Conservation (phyloP, 2,329 filamentous ascomycete species). For the Pseudofabraea citricarpa region DNA sequence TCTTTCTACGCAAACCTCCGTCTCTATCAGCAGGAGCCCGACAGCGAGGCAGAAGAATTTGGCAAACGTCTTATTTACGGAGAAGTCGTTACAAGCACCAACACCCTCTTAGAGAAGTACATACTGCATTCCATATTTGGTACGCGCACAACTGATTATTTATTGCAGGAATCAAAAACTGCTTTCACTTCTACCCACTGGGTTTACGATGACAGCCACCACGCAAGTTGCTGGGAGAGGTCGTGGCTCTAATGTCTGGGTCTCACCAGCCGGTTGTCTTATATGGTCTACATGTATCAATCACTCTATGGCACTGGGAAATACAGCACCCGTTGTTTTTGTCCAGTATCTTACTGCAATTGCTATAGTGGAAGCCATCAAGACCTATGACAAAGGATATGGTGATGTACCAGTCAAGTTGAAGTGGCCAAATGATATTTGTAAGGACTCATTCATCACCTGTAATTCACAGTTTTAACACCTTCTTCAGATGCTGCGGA, state of each 20-base stretch:
- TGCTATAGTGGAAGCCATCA: constrained; percentile 79
- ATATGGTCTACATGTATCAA: constrained; percentile 87
- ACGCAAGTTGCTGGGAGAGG: constrained; percentile 85
- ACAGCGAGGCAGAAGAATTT: constrained; percentile 58
- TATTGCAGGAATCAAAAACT: constrained; percentile 66
- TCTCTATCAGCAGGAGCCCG: constrained; percentile 54
- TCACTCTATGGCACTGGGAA: constrained; percentile 69
- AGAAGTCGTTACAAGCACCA: constrained; percentile 90
- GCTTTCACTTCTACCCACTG: constrained; percentile 70
- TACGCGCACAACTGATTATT: constrained; percentile 6
- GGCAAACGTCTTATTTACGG: constrained; percentile 79
- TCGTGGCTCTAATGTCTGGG: constrained; percentile 89
- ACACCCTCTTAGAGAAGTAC: constrained; percentile 85
- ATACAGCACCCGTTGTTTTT: constrained; percentile 78
- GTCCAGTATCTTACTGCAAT: constrained; percentile 90
- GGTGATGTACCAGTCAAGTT: constrained; percentile 72
- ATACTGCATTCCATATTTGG: constrained; percentile 10
- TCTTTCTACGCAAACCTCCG: constrained; percentile 70
- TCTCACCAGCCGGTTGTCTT: constrained; percentile 79
- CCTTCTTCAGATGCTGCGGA: constrained; percentile 61
- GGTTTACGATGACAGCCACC: constrained; percentile 84
- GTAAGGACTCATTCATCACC: constrained; percentile 35
- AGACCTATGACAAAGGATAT: constrained; percentile 74
- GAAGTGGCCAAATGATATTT: constrained; percentile 98
- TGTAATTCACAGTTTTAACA: neutral